Conservation (phyloP, 768 basidiomycete genomes). For the Amanita molliuscula region DNA sequence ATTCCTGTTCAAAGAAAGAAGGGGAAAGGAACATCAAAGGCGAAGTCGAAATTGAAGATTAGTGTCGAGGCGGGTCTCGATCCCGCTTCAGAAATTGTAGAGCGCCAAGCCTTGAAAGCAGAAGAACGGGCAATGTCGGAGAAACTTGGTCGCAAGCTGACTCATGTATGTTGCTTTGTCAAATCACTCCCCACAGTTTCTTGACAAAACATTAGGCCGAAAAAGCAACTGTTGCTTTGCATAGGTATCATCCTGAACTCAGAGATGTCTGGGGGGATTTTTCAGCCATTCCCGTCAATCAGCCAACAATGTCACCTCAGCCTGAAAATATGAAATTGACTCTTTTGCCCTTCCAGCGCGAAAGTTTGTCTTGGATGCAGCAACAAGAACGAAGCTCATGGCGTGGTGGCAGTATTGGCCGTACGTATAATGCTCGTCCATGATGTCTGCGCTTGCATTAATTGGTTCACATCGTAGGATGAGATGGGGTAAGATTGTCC, state of each 20-base stretch:
- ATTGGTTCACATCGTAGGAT: constrained; percentile 35
- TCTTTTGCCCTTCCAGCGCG: constrained; percentile 90
- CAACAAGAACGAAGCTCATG: constrained; percentile 83
- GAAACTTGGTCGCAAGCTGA: constrained; percentile 66
- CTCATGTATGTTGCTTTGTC: constrained; percentile 36
- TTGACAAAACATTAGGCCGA: constrained; percentile 49
- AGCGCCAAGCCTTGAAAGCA: constrained; percentile 20
- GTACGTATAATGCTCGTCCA: constrained; percentile 30
- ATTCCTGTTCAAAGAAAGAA: constrained; percentile 19
- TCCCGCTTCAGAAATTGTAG: constrained; percentile 11
- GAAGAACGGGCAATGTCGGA: constrained; percentile 41
- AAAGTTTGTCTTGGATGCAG: constrained; percentile 94
- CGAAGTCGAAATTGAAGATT: constrained; percentile 18
- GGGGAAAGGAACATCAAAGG: constrained; percentile 7
- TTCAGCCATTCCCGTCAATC: constrained; percentile 42
- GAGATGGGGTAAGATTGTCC: constrained; percentile 71
- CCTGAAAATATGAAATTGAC: constrained; percentile 77
- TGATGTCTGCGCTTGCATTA: not conserved
- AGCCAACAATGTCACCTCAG: constrained; percentile 65
- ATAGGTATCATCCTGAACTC: constrained; percentile 71
- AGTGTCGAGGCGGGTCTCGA: constrained; percentile 9
- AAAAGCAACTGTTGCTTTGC: constrained; percentile 51
- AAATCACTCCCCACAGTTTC: not conserved
- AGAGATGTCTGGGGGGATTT: constrained; percentile 83
- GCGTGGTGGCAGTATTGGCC: constrained; percentile 87